phyloP scores from a whole-genome alignment of 495 filamentous ascomycete species.

The Gamarada debralockiae region DNA sequence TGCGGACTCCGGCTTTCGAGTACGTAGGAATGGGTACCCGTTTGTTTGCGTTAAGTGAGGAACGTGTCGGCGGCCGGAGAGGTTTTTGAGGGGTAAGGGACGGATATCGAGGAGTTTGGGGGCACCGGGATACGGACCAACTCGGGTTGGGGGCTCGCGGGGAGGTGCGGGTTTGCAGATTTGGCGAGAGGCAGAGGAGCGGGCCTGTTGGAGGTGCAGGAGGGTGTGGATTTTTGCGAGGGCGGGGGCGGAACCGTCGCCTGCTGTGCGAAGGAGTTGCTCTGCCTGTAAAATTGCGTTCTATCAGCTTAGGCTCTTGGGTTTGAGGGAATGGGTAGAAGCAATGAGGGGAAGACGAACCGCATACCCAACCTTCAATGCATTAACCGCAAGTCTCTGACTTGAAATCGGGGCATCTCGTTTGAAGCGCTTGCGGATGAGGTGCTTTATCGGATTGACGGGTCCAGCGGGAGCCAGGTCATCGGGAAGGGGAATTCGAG shows the following conservation, averaged over 20 bases:
- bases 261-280: conserved; percentile 16
- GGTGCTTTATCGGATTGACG: conserved; percentile 31
- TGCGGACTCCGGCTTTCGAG: conserved; percentile 61
- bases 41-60: conserved; percentile 42
- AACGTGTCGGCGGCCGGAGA: conserved; percentile 37
- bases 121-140: conserved; percentile 12
- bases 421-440: conserved; percentile 52
- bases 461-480: conserved; percentile 5
- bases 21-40: conserved; percentile 56
- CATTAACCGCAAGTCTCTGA: conserved; percentile 36
- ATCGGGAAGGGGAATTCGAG: conserved; percentile 15
- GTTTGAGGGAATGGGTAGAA: too few relatives aligned
- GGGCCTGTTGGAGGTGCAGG: background rate
- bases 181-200: background rate
- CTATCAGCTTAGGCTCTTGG: background rate
- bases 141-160: background rate
- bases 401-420: conserved; percentile 44
- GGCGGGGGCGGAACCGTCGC: background rate
- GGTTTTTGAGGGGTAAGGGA: conserved; percentile 10
- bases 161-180: background rate
- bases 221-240: conserved; percentile 11
- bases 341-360: conserved; percentile 8
- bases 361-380: conserved; percentile 55
- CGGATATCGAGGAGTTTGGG: conserved; percentile 19
- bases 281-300: conserved; percentile 6